Evolutionary conservation across 2,329 filamentous ascomycete species (phyloP), one percentile per base, ranked within the genome.

Genomic region (Trichoderma sp.): DNA sequence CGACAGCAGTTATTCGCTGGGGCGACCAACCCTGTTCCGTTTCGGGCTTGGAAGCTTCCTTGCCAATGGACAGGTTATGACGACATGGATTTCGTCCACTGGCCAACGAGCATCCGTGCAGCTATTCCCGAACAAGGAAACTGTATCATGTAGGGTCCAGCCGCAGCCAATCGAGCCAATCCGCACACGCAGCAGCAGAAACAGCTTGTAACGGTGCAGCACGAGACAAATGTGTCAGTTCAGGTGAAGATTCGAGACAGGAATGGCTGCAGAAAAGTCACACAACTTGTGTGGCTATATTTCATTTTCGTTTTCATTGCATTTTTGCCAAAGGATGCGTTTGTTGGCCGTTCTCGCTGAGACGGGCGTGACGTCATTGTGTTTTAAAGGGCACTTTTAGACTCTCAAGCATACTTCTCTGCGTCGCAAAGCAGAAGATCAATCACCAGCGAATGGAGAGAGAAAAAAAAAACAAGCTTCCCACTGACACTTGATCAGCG

Each of bases 391-490:
- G 60, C 48, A 53, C 13, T n/a, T n/a, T 37, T 53, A 64, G 48
- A 53, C 60, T 54, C 48, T 27, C n/a, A 42, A 32, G 10, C 17
- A 64, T 53, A 37, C 22, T 22, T 22, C 7, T 48, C 6, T 45
- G 39, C n/a, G n/a, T n/a, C n/a, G 39, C 17, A 54, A n/a, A 19
- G n/a, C 45, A 48, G 42, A n/a, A 34, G 58, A 10, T n/a, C n/a
- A 48, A 29, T 39, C 25, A 19, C 60, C n/a, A 27, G 60, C 48
- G n/a, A n/a, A n/a, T n/a, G n/a, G n/a, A n/a, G n/a, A n/a, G n/a
- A n/a, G n/a, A n/a, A n/a, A n/a, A n/a, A n/a, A n/a, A 61, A 63
- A 65, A 65, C 63, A 65, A 65, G 63, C 63, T 57, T 65, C 48
- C 15, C 12, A 19, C n/a, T 29, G 63, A 37, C 35, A 13, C 13